Evolutionary conservation across 305 asterid genomes (phyloP).

Genomic region (Rubia peregrina): DNA sequence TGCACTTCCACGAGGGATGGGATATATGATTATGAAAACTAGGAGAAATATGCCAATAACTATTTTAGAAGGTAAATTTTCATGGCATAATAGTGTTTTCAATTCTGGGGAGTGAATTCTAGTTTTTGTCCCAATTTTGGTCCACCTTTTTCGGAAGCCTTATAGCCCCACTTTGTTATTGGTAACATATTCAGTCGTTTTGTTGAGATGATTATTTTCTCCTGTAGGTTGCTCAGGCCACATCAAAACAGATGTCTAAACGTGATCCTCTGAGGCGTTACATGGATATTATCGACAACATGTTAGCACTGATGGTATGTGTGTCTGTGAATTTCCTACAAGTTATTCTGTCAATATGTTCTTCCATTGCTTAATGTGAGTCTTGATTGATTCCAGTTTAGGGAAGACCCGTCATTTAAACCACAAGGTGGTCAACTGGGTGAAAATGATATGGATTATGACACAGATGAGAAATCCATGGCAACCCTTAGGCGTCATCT

Average conservation of each 20-base stretch:
- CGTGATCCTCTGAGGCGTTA: constrained; percentile 90
- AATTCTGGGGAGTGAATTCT: too few species aligned
- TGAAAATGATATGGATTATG: constrained; percentile 98
- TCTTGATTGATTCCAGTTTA: constrained; percentile 44
- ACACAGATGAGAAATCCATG: constrained; percentile 98
- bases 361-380: constrained; percentile 4
- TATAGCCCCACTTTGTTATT: background rate
- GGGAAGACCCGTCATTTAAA: constrained; percentile 92
- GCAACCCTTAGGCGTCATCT: constrained; percentile 94
- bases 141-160: background rate
- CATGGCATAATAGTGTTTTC: background rate
- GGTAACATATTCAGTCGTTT: background rate
- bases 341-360: background rate
- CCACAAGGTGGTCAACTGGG: constrained; percentile 99
- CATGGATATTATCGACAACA: constrained; percentile 88
- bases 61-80: constrained; percentile 1
- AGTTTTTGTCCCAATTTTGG: background rate
- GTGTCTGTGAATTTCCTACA: constrained; percentile 12
- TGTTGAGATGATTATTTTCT: constrained; percentile 23
- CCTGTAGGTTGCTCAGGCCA: constrained; percentile 92
- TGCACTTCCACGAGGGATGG: background rate
- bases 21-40: background rate
- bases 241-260: constrained; percentile 96
- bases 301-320: constrained; percentile 86
- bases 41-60: background rate